These are phyloP conservation scores for Diaporthe nobilis DNA, from an alignment of 2,329 filamentous ascomycete species.

Conservation along the genomic window DNA sequence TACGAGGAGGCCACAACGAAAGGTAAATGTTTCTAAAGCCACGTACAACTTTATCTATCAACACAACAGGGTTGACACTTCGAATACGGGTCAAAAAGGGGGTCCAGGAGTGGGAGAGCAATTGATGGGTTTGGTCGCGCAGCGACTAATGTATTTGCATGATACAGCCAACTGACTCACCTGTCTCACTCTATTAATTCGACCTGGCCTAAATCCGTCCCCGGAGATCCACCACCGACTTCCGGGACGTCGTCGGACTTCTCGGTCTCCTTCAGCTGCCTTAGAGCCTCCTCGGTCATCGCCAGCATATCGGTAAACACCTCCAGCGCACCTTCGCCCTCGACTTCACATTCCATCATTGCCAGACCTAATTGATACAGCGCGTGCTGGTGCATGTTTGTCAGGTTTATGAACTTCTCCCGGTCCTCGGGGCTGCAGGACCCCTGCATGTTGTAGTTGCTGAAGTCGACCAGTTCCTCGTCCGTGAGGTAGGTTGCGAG, in stretches of 20 bases:
- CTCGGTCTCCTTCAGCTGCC: slow-evolving; percentile 2
- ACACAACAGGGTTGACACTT: neutral
- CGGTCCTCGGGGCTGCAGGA: neutral
- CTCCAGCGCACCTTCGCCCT: slow-evolving; percentile 24
- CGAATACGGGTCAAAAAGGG: neutral
- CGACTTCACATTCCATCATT: neutral
- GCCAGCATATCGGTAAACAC: slow-evolving; percentile 2
- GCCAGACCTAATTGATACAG: slow-evolving; percentile 10
- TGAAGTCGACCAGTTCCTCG: slow-evolving; percentile 16
- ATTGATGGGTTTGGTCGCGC: neutral
- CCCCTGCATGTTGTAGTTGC: slow-evolving; percentile 1
- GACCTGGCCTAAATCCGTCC: neutral
- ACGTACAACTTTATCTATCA: neutral
- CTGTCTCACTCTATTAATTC: neutral
- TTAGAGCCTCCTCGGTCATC: slow-evolving; percentile 18
- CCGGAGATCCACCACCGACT: slow-evolving; percentile 24
- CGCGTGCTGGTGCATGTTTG: slow-evolving; percentile 22
- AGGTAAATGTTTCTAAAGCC: neutral
- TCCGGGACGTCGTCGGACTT: neutral
- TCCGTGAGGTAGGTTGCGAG: slow-evolving; percentile 2
- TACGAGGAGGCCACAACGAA: neutral
- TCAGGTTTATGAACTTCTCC: neutral
- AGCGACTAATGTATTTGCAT: slow-evolving; percentile 9
- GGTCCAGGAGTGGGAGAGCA: neutral
- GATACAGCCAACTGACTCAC: slow-evolving; percentile 26